These are phyloP conservation scores for Phylloboletellus chloephorus DNA, from an alignment of 1,284 basidiomycete species.

Conservation along the genomic window DNA sequence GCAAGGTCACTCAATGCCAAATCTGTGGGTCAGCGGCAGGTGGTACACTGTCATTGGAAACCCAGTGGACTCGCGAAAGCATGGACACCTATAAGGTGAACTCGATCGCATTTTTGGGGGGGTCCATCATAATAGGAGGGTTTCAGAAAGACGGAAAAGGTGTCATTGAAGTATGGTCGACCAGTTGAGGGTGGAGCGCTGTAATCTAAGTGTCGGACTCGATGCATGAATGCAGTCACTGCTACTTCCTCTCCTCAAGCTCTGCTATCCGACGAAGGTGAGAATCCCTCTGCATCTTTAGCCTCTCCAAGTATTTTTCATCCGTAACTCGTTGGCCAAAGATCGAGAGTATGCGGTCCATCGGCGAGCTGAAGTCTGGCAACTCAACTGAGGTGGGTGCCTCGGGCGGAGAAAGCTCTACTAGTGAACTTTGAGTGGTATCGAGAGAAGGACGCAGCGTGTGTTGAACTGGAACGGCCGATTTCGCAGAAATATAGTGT, in stretches of 20 bases:
- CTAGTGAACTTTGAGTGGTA: neutral
- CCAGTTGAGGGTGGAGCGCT: constrained; percentile 8
- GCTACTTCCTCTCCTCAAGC: constrained; percentile 43
- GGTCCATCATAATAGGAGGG: constrained; percentile 53
- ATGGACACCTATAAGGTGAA: constrained; percentile 55
- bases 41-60: constrained; percentile 36
- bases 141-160: constrained; percentile 54
- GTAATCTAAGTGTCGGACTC: constrained; percentile 3
- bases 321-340: constrained; percentile 55
- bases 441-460: neutral
- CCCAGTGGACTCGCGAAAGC: constrained; percentile 43
- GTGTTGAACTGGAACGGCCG: neutral
- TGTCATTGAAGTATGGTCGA: constrained; percentile 53
- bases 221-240: constrained; percentile 10
- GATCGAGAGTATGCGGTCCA: constrained; percentile 36
- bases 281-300: constrained; percentile 48
- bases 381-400: constrained; percentile 6
- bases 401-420: constrained; percentile 2
- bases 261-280: constrained; percentile 51
- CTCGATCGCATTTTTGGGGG: constrained; percentile 39
- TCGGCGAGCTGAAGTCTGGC: constrained; percentile 13
- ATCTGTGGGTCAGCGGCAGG: constrained; percentile 33
- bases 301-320: constrained; percentile 53
- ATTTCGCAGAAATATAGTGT: constrained; percentile 42
- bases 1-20: constrained; percentile 45